phyloP scores from a whole-genome alignment of 2,329 filamentous ascomycete genomes.

The Huntiella abstrusa region DNA sequence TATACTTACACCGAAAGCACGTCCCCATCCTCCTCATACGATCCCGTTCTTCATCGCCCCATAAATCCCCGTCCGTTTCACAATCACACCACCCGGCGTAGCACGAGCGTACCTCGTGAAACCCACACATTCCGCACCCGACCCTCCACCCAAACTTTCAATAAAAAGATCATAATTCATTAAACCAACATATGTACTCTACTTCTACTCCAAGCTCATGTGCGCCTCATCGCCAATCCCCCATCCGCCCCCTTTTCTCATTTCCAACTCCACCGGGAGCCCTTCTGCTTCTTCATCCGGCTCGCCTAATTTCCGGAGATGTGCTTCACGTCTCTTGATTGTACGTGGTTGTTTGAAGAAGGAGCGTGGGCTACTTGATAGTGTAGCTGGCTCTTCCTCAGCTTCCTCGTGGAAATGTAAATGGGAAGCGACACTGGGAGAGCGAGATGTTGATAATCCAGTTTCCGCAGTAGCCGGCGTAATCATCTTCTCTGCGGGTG shows the following conservation, averaged over 20 bases:
- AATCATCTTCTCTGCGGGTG: conserved; percentile 22
- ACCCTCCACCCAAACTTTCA: neutral
- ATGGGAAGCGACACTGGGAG: conserved; percentile 5
- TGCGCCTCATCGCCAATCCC: conserved; percentile 67
- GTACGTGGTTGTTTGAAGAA: conserved; percentile 23
- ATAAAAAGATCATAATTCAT: neutral
- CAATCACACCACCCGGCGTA: no score
- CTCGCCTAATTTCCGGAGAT: conserved; percentile 19
- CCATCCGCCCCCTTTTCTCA: conserved; percentile 38
- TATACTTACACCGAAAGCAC: neutral
- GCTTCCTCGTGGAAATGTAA: conserved; percentile 1
- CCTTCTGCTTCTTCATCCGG: conserved; percentile 25
- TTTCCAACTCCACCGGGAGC: conserved; percentile 29
- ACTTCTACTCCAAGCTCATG: conserved; percentile 60
- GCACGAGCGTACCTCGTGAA: no score
- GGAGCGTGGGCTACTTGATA: conserved; percentile 19
- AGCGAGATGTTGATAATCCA: neutral
- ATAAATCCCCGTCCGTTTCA: no score
- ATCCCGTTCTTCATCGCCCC: neutral
- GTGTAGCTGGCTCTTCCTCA: neutral
- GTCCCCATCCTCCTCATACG: neutral
- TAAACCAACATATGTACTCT: conserved; percentile 8
- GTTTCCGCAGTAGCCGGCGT: conserved; percentile 16
- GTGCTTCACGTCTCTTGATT: conserved; percentile 22
- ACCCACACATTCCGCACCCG: no score